Conservation (phyloP, 2,329 filamentous ascomycete species). For the Penicillium griseofulvum region DNA sequence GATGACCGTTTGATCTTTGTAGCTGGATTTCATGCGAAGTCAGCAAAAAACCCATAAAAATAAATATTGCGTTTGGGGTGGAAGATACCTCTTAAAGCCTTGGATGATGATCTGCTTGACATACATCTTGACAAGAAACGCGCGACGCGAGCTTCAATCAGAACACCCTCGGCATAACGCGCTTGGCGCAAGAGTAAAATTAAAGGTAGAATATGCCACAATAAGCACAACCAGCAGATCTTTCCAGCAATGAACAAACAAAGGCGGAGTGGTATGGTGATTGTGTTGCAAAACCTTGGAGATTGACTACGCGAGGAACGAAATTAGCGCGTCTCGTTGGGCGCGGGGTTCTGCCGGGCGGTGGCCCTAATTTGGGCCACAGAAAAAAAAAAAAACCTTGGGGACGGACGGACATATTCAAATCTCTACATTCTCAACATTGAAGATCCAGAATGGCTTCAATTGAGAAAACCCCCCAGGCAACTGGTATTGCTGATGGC, state of each 20-base stretch:
- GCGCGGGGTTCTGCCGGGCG: slow-evolving; percentile 42
- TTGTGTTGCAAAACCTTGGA: slow-evolving; percentile 14
- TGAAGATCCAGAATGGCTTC: slow-evolving; percentile 26
- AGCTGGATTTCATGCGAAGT: slow-evolving; percentile 55
- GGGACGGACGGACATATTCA: slow-evolving; percentile 10
- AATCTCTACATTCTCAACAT: slow-evolving; percentile 5
- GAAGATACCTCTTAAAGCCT: slow-evolving; percentile 89
- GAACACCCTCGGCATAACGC: slow-evolving; percentile 32
- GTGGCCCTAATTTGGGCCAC: slow-evolving; percentile 25
- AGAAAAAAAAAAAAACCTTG: slow-evolving; percentile 27
- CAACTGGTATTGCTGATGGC: slow-evolving; percentile 43
- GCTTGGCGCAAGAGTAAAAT: slow-evolving; percentile 8
- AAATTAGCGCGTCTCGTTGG: slow-evolving; percentile 25
- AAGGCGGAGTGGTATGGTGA: slow-evolving; percentile 1
- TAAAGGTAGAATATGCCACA: background rate
- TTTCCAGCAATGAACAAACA: slow-evolving; percentile 2
- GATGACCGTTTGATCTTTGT: slow-evolving; percentile 99
- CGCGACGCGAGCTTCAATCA: slow-evolving; percentile 30
- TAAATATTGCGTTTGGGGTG: background rate
- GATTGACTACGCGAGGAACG: slow-evolving; percentile 17
- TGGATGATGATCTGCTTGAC: slow-evolving; percentile 99
- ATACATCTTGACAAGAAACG: slow-evolving; percentile 65
- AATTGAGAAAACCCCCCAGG: slow-evolving; percentile 18
- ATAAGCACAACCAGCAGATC: background rate
- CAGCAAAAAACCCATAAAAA: background rate